Percentiles rank a stretch among this genome's conserved stretches.
phyloP scores from a whole-genome alignment of 257 asterid species.

The Lantana camara region DNA sequence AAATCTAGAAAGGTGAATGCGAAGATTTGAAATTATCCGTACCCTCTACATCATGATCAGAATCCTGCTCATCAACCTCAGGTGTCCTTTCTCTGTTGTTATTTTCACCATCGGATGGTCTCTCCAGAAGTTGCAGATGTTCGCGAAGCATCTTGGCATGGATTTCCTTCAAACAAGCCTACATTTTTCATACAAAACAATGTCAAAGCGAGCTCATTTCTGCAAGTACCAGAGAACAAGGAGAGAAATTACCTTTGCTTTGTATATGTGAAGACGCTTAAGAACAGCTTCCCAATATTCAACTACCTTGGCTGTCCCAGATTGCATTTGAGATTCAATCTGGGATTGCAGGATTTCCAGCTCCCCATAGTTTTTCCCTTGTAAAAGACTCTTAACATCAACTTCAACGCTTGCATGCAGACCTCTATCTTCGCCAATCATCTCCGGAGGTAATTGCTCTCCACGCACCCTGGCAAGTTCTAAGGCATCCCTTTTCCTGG shows the following conservation, averaged over 20 bases:
- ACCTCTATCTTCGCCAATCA: conserved; percentile 88
- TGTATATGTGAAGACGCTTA: conserved; percentile 82
- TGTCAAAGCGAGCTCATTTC: conserved; percentile 23
- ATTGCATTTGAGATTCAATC: conserved; percentile 84
- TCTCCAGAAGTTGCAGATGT: conserved; percentile 72
- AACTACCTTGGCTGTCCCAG: conserved; percentile 92
- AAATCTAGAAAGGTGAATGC: conserved; percentile 17
- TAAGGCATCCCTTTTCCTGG: conserved; percentile 76
- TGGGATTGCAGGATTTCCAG: conserved; percentile 63
- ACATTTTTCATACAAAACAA: conserved; percentile 25
- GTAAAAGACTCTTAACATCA: conserved; percentile 69
- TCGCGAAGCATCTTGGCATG: conserved; percentile 79
- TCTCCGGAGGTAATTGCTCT: conserved; percentile 76
- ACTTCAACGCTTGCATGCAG: conserved; percentile 79
- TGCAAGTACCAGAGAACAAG: conserved; percentile 22
- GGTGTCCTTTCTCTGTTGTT: conserved; percentile 33
- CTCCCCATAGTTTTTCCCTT: conserved; percentile 69
- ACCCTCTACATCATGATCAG: conserved; percentile 49
- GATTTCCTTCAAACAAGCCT: conserved; percentile 90
- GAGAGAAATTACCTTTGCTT: conserved; percentile 69
- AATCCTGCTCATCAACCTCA: conserved; percentile 44
- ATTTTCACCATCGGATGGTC: conserved; percentile 45
- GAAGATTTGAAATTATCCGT: conserved; percentile 6
- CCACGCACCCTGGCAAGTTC: conserved; percentile 97
- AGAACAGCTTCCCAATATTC: conserved; percentile 96